Base-by-base conservation (phyloP, 495 filamentous ascomycete genomes). In the Talaromyces stipitatus region DNA sequence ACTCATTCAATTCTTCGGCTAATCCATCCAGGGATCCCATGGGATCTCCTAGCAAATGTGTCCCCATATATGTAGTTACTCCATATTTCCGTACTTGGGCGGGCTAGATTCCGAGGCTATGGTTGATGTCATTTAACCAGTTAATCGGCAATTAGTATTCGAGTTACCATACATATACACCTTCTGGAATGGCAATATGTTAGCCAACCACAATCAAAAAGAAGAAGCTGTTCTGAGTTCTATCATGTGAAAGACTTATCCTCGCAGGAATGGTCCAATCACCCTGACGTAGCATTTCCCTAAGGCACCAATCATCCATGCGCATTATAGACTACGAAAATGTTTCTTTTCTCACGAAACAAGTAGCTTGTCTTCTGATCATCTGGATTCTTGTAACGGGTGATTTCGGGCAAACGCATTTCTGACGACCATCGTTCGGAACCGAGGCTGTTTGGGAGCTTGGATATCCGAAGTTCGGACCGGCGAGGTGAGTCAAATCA, bases 371-470 rank as follows among this genome's bases (percentile, higher is more conserved):
- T 48, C 45, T 48, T 48, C 45, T 54, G 28, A 23, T 38, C 51
- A n/a, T 41, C 38, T 45, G 2, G 16, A 27, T 2, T 26, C 10
- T 29, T 7, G 24, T 46, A 46, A 23, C 54, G 54, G 54, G 54
- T 55, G 36, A 46, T 38, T 24, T 29, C 54, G 54, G 54, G 36
- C 33, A 7, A 43, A 1, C 20, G 33, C 23, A 12, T 41, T 22
- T 23, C 29, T 18, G 26, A 26, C 14, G 18, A 4, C 23, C 20
- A 30, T 38, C 33, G 29, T 12, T 20, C 12, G 32, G 36, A 55
- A 41, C 54, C 54, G 54, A 55, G 54, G 54, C 38, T 55, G 54
- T 55, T 45, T 24, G 28, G 23, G 28, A 23, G 32, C 24, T 38
- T 11, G 45, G 24, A 48, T 48, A 48, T 43, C 22, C 36, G 32